phyloP scores from a whole-genome alignment of 2,329 filamentous ascomycete species.

The Phialocephala subalpina region DNA sequence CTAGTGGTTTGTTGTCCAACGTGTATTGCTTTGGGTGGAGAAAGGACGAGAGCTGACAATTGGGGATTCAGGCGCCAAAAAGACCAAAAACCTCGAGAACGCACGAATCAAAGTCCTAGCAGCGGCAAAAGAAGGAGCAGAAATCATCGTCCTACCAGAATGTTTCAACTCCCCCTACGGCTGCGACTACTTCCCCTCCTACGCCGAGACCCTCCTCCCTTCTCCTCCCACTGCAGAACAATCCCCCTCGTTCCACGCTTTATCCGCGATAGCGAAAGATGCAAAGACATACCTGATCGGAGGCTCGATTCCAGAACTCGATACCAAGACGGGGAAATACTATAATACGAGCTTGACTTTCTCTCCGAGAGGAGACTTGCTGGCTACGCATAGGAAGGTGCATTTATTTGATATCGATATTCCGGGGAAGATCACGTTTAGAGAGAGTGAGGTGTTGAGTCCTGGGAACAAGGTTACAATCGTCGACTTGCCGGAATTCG shows the following conservation, averaged over 20 bases:
- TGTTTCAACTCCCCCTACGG: constrained; percentile 99
- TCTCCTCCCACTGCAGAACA: constrained; percentile 74
- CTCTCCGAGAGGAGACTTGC: constrained; percentile 75
- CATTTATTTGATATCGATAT: constrained; percentile 99
- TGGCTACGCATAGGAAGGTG: constrained; percentile 91
- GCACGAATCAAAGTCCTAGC: constrained; percentile 85
- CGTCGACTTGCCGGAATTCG: constrained; percentile 87
- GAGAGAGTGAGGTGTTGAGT: constrained; percentile 87
- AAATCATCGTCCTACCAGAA: constrained; percentile 91
- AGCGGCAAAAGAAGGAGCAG: constrained; percentile 78
- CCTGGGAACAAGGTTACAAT: constrained; percentile 87
- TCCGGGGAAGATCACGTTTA: constrained; percentile 91
- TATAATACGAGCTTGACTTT: constrained; percentile 95
- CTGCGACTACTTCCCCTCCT: constrained; percentile 86
- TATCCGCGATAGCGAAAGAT: constrained; percentile 81
- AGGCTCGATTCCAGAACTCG: constrained; percentile 89
- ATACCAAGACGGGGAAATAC: constrained; percentile 68
- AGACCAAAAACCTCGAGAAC: constrained; percentile 81
- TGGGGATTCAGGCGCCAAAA: constrained; percentile 70
- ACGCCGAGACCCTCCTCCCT: constrained; percentile 87
- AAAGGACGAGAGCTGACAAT: constrained; percentile 39
- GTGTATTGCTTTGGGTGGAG: no score
- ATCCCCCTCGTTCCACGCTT: constrained; percentile 85
- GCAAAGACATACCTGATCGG: constrained; percentile 84
- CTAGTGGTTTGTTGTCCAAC: constrained; percentile 61